Conservation (phyloP, 495 filamentous ascomycete species). For the Neurospora sp. region DNA sequence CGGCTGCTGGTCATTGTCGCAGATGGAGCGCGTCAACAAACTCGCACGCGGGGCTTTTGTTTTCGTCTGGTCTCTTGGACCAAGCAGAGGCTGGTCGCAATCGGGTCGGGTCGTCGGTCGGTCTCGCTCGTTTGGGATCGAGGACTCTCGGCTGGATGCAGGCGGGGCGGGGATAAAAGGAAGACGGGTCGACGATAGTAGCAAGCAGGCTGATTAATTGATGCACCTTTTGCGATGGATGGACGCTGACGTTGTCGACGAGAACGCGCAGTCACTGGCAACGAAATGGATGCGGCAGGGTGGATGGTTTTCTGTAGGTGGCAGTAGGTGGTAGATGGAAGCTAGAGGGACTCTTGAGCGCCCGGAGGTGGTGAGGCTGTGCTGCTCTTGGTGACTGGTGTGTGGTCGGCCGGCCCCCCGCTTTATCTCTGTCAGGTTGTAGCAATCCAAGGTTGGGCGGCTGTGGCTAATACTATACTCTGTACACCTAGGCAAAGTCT, state of each 20-base stretch:
- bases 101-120: not conserved
- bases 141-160: slow-evolving; percentile 1
- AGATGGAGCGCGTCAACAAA: slow-evolving; percentile 5
- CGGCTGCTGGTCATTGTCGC: slow-evolving; percentile 22
- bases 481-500: not conserved
- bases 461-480: not conserved
- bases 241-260: not conserved
- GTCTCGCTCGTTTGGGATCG: not conserved
- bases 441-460: not conserved
- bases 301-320: not conserved
- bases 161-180: slow-evolving; percentile 1
- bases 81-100: slow-evolving; percentile 2
- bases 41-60: slow-evolving; percentile 4
- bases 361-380: slow-evolving; percentile 21
- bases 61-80: slow-evolving; percentile 4
- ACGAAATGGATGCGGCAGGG: slow-evolving; percentile 1
- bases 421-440: slow-evolving; percentile 6
- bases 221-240: not conserved
- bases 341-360: slow-evolving; percentile 6
- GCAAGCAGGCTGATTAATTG: not conserved
- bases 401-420: slow-evolving; percentile 8
- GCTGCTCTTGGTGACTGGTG: slow-evolving; percentile 8
- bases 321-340: slow-evolving; percentile 2
- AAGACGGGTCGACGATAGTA: not conserved
- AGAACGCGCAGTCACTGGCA: slow-evolving; percentile 5